These are phyloP conservation scores for Jatropha podagrica DNA, from an alignment of 441 rosid species.

Conservation along the genomic window DNA sequence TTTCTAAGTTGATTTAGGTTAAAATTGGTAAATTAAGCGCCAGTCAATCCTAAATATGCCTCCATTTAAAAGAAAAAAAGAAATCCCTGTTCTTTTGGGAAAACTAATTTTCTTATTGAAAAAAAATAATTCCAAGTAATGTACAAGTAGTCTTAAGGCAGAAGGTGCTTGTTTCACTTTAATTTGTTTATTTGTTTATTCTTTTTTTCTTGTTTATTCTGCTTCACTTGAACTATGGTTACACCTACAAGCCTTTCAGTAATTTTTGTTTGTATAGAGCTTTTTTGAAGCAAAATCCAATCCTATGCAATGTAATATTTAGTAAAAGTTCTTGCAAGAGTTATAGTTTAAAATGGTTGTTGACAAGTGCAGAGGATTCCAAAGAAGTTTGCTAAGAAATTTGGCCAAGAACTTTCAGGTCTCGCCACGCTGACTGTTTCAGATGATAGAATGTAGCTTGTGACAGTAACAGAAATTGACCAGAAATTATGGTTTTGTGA, in stretches of 20 bases:
- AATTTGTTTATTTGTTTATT: neutral
- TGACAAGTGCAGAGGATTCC: conserved; percentile 79
- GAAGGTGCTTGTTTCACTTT: neutral
- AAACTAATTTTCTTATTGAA: neutral
- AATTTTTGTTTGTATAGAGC: neutral
- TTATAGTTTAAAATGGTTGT: conserved; percentile 1
- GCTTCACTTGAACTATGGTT: neutral
- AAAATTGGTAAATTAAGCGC: neutral
- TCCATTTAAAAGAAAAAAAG: neutral
- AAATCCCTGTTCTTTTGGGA: neutral
- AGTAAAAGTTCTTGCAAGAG: neutral
- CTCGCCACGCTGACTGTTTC: conserved; percentile 74
- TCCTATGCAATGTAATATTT: neutral
- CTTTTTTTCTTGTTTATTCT: neutral
- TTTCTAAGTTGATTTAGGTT: neutral
- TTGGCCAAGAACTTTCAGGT: conserved; percentile 65
- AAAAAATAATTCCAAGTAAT: neutral
- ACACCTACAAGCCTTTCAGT: neutral
- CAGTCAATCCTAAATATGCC: neutral
- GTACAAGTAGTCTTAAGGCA: neutral
- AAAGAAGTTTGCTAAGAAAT: conserved; percentile 73
- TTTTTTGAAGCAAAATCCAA: neutral
- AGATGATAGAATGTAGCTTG: conserved; percentile 75
- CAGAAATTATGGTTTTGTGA: conserved; percentile 78
- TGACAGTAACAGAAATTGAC: conserved; percentile 62